Base-by-base conservation (phyloP, 2,329 filamentous ascomycete species). In the Aspergillus amoenus region DNA sequence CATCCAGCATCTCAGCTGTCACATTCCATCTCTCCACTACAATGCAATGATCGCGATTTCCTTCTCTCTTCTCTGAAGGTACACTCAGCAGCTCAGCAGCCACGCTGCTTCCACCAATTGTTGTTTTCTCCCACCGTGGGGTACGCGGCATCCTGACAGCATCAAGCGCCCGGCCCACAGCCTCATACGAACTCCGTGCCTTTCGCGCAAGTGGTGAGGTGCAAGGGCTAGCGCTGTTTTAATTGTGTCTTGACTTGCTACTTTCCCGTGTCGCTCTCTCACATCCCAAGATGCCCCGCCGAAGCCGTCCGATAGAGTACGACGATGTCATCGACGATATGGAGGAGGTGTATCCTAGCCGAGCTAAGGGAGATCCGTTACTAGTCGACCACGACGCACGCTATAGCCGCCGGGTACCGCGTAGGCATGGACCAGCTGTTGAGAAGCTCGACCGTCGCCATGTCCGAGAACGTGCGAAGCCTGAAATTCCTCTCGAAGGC, bases 401-500 rank as follows among this genome's bases (percentile, higher is more conserved):
- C 11, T 55, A 73, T 34, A 61, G 61, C 41, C 67, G 65, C 37
- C 69, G 67, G 27, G 61, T 62, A 39, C 66, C 67, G n/a, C 44
- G 44, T 34, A 30, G 22, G 13, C 44, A n/a, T 18, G 44, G 44
- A 3, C 44, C 59, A 64, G 76, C 61, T 54, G 81, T 70, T 70
- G 83, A 67, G 66, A 70, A 71, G 30, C 67, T 72, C n/a, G 72
- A 74, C 39, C 70, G 73, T 15, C 64, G 75, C 51, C 75, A 77
- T 18, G 67, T 77, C 11, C 73, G 76, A 40, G 76, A 77, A 15
- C 66, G 65, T 6, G 61, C 66, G 9, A 64, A 63, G 9, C 70
- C 72, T 18, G 73, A 75, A 22, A 70, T 75, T 45, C 56, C 74
- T 2, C 56, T 50, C 52, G 68, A 68, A 32, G 67, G 71, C 40